Conservation (phyloP, 2,329 filamentous ascomycete species). For the Berkeleyomyces basicola region DNA sequence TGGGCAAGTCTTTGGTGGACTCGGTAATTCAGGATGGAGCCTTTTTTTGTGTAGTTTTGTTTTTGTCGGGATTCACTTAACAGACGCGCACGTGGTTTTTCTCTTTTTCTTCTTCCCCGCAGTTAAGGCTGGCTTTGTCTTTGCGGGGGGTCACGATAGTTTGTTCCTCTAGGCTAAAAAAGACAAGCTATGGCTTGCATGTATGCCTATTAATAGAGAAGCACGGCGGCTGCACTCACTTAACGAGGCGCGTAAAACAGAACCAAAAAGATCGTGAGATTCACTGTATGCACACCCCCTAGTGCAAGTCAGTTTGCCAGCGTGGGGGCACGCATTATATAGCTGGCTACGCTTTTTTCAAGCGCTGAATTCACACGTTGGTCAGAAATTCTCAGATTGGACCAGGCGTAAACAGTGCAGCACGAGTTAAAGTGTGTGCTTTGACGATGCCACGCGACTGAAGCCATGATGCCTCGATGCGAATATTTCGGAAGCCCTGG, state of each 20-base stretch:
- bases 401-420: background rate
- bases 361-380: background rate
- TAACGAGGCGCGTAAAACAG: background rate
- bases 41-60: background rate
- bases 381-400: background rate
- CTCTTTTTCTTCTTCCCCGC: background rate
- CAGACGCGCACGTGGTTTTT: background rate
- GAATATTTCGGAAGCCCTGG: background rate
- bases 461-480: background rate
- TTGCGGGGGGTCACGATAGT: background rate
- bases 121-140: background rate
- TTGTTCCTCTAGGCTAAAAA: background rate
- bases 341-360: background rate
- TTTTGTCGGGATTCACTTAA: background rate
- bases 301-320: background rate
- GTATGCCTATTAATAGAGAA: background rate
- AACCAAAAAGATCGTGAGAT: conserved; percentile 6
- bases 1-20: background rate
- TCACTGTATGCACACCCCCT: conserved; percentile 8
- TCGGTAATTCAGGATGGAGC: background rate
- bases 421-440: background rate
- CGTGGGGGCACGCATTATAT: background rate
- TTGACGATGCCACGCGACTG: background rate
- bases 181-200: background rate
- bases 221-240: background rate